These are phyloP conservation scores for Avicennia marina DNA, from an alignment of 257 asterid genomes.

Conservation along the genomic window DNA sequence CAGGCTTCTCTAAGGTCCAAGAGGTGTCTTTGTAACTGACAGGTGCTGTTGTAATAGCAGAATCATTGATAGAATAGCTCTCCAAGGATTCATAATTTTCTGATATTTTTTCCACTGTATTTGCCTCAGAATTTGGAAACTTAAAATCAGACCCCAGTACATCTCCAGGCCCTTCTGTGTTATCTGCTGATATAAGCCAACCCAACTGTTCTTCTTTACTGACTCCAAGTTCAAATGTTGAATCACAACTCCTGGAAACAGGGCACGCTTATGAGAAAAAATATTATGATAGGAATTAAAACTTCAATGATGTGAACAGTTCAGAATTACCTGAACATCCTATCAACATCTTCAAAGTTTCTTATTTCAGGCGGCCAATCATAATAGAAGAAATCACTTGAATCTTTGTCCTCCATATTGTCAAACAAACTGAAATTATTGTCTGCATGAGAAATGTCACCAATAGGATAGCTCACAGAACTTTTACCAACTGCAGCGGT, in stretches of 20 bases:
- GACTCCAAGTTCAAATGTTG: constrained; percentile 70
- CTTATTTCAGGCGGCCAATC: constrained; percentile 88
- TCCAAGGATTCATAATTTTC: constrained; percentile 29
- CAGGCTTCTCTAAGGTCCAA: constrained; percentile 38
- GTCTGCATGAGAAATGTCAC: constrained; percentile 38
- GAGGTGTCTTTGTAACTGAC: constrained; percentile 31
- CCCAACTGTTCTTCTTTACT: constrained; percentile 53
- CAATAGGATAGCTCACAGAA: constrained; percentile 50
- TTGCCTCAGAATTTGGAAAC: constrained; percentile 46
- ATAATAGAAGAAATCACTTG: constrained; percentile 53
- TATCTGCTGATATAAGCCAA: constrained; percentile 68
- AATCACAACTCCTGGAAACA: constrained; percentile 66
- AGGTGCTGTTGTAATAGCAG: constrained; percentile 30
- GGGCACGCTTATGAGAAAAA: constrained; percentile 13
- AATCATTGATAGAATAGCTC: constrained; percentile 30
- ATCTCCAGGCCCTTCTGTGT: constrained; percentile 44
- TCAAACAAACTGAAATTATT: constrained; percentile 46
- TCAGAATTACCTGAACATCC: constrained; percentile 68
- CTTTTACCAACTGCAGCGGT: constrained; percentile 31
- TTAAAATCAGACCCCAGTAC: constrained; percentile 38
- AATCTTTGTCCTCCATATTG: constrained; percentile 46
- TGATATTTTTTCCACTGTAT: constrained; percentile 24
- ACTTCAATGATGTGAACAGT: constrained; percentile 4
- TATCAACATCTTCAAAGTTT: constrained; percentile 83
- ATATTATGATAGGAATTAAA: constrained; percentile 10